phyloP scores from a whole-genome alignment of 2,329 filamentous ascomycete genomes.

The Fusarium penzigii region DNA sequence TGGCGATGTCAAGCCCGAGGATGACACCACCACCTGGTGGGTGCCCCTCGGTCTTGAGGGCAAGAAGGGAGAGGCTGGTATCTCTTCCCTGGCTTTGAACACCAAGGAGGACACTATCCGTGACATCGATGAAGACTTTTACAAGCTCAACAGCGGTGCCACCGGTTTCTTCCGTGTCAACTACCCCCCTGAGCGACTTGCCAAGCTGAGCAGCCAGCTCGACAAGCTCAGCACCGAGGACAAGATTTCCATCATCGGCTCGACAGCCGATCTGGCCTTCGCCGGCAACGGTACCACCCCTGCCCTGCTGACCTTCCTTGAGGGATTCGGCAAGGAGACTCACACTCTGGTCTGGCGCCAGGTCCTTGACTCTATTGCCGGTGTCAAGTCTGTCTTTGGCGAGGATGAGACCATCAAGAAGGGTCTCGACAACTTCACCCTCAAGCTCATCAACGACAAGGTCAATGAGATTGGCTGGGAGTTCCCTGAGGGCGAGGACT shows the following conservation, averaged over 20 bases:
- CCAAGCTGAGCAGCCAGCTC: slow-evolving; percentile 76
- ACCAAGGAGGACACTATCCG: slow-evolving; percentile 75
- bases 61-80: slow-evolving; percentile 63
- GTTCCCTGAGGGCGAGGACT: slow-evolving; percentile 75
- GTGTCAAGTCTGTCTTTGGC: slow-evolving; percentile 82
- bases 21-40: slow-evolving; percentile 95
- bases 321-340: slow-evolving; percentile 79
- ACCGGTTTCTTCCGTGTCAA: slow-evolving; percentile 91
- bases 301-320: slow-evolving; percentile 77
- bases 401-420: slow-evolving; percentile 71
- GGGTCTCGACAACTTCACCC: slow-evolving; percentile 75
- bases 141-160: slow-evolving; percentile 89
- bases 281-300: slow-evolving; percentile 83
- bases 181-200: slow-evolving; percentile 81
- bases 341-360: slow-evolving; percentile 91
- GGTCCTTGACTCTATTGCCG: slow-evolving; percentile 73
- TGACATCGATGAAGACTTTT: slow-evolving; percentile 77
- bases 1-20: slow-evolving; percentile 86
- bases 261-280: slow-evolving; percentile 84
- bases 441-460: slow-evolving; percentile 74
- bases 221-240: slow-evolving; percentile 79
- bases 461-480: slow-evolving; percentile 85
- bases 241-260: slow-evolving; percentile 89
- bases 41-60: slow-evolving; percentile 85
- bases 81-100: slow-evolving; percentile 68